Base-by-base conservation (phyloP, 2,329 filamentous ascomycete species). In the Neofusicoccum sp. region DNA sequence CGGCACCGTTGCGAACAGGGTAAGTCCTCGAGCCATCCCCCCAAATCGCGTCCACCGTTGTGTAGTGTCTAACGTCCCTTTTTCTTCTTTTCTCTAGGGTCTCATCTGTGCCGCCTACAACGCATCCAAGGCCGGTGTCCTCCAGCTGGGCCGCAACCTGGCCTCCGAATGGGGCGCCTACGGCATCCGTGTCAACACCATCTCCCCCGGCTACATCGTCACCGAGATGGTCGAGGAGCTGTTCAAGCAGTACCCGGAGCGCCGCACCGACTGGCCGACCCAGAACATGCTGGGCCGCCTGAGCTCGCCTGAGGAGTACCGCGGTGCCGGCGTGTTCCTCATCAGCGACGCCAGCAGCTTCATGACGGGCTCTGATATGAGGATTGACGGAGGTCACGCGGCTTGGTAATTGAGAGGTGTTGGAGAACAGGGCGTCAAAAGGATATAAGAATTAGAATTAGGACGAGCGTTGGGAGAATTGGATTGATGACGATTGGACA, bases 181-280 rank as follows among this genome's bases (percentile, higher is more conserved):
- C 71, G 86, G 85, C 38, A 93, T 95, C 68, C 84, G 90, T 2
- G 88, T 93, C 63, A 93, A 95, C 77, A 91, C 88, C 12, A 84
- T 95, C 64, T 91, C 87, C 20, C 89, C 90, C 0, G 90, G 90
- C 40, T 91, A 92, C 71, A 91, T 92, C 69, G 83, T 89, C 24
- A 92, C 89, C 1, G 85, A 88, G 24, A 96, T 96, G 92, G 90
- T 93, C 1, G 85, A 90, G 71, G 83, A 85, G 61, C 83, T 96
- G 33, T 95, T 96, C 69, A 82, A 86, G 65, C 82, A 89, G 64
- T 89, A 85, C 65, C 91, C 91, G 0, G 89, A 92, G 68, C 80
- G 78, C 33, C 71, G 68, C 60, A 69, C 71, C n/a, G 83, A 87
- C 63, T 96, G 92, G 92, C 85, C 89, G 14, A 88, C 83, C 67